These are phyloP conservation scores for Brassica nigra DNA, from an alignment of 345 rosid genomes.

Conservation along the genomic window DNA sequence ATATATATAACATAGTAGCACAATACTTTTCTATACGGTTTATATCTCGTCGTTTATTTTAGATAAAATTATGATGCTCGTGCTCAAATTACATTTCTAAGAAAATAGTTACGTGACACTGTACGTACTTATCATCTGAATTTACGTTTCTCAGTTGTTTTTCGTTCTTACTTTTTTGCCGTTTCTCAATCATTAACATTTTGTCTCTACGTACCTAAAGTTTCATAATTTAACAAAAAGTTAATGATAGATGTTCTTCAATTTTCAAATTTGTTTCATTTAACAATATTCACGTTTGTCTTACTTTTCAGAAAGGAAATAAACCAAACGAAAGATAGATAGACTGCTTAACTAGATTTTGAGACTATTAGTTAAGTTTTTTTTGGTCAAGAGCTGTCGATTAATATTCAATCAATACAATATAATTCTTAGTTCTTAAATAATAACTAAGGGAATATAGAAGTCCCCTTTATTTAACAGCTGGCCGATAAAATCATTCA, in stretches of 20 bases:
- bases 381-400: neutral
- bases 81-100: slow-evolving; percentile 19
- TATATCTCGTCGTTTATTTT: neutral
- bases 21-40: neutral
- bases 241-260: slow-evolving; percentile 2
- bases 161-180: slow-evolving; percentile 11
- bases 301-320: slow-evolving; percentile 19
- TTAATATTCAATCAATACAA: neutral
- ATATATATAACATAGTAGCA: neutral
- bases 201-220: slow-evolving; percentile 6
- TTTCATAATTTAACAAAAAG: neutral
- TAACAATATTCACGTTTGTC: slow-evolving; percentile 12
- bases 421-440: neutral
- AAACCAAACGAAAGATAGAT: slow-evolving; percentile 11
- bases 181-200: slow-evolving; percentile 31
- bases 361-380: neutral
- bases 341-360: slow-evolving; percentile 25
- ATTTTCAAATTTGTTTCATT: neutral
- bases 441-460: neutral
- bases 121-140: slow-evolving; percentile 10
- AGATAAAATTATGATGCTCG: neutral
- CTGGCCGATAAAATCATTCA: neutral
- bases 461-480: neutral
- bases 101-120: slow-evolving; percentile 29
- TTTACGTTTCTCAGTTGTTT: slow-evolving; percentile 27